Percentiles rank a stretch among this genome's conserved stretches.
These are phyloP conservation scores for Cryptosporidium muris DNA, from an alignment of 169 alveolate species.

Conservation along the genomic window DNA sequence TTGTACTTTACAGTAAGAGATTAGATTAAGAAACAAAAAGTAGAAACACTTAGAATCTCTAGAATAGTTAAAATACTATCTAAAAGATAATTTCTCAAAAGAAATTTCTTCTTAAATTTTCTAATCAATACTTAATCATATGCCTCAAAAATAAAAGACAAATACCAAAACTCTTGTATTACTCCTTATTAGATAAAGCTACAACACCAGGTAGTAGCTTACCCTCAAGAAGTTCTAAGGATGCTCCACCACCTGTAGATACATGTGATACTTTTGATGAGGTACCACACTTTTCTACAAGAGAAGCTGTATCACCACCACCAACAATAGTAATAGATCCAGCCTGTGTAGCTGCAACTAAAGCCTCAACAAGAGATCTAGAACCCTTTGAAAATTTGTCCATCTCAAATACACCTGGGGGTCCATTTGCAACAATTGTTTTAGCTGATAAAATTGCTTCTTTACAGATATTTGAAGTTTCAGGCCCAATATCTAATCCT, in stretches of 20 bases:
- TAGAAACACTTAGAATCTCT: too few relatives aligned
- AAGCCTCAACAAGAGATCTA: conserved; percentile 83
- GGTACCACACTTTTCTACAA: conserved; percentile 87
- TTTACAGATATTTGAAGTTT: conserved; percentile 83
- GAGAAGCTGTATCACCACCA: conserved; percentile 96
- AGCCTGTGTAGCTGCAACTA: conserved; percentile 88
- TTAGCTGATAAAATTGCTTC: conserved; percentile 85
- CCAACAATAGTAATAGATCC: conserved; percentile 94
- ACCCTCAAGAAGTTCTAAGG: conserved; percentile 97
- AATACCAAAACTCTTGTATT: background rate
- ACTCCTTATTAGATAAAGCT: conserved; percentile 81
- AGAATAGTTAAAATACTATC: too few relatives aligned
- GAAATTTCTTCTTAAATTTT: too few relatives aligned
- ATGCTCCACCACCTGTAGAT: conserved; percentile 99
- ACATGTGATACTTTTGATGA: conserved; percentile 91
- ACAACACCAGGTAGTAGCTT: conserved; percentile 95
- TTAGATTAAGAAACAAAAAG: too few relatives aligned
- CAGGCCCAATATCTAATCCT: conserved; percentile 97
- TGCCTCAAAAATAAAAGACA: background rate
- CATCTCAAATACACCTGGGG: conserved; percentile 95
- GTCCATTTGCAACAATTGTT: conserved; percentile 96
- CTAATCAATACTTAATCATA: too few relatives aligned
- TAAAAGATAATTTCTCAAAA: too few relatives aligned
- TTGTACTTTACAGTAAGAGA: too few relatives aligned
- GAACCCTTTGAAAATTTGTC: conserved; percentile 92